These are phyloP conservation scores for Vararia minispora DNA, from an alignment of 768 basidiomycete genomes.

Conservation along the genomic window DNA sequence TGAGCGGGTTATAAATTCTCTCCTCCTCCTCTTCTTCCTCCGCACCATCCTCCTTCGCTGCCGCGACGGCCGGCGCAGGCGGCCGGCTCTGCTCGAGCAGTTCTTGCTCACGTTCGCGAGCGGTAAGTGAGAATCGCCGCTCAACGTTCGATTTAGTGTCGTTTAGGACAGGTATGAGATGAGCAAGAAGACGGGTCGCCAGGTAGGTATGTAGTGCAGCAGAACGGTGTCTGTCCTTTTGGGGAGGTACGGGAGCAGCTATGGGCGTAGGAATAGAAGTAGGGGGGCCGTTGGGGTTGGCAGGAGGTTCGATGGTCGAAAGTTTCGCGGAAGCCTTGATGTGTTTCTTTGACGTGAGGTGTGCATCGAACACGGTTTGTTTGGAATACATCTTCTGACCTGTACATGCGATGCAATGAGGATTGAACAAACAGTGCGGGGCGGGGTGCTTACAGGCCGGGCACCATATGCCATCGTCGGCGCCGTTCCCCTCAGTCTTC, in stretches of 20 bases:
- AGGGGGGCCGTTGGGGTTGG: constrained; percentile 50
- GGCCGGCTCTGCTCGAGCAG: constrained; percentile 58
- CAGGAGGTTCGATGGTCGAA: constrained; percentile 32
- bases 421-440: constrained; percentile 3
- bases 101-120: constrained; percentile 95
- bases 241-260: too few species aligned
- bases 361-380: constrained; percentile 96
- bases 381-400: constrained; percentile 94
- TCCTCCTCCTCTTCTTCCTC: constrained; percentile 94
- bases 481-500: constrained; percentile 30
- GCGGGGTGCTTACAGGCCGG: constrained; percentile 65
- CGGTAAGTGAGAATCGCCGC: constrained; percentile 90
- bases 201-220: constrained; percentile 68
- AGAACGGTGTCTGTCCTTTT: constrained; percentile 42
- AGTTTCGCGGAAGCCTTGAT: constrained; percentile 80
- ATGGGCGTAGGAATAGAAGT: constrained; percentile 21
- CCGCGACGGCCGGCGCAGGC: constrained; percentile 33
- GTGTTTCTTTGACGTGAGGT: constrained; percentile 93
- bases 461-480: constrained; percentile 81
- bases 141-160: constrained; percentile 97
- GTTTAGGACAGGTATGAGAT: constrained; percentile 54
- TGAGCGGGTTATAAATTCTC: constrained; percentile 95
- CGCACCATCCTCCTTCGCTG: constrained; percentile 34
- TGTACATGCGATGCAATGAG: constrained; percentile 21
- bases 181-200: constrained; percentile 50